These are phyloP conservation scores for Hypoxylon sp. DNA, from an alignment of 2,329 filamentous ascomycete genomes.

Conservation along the genomic window DNA sequence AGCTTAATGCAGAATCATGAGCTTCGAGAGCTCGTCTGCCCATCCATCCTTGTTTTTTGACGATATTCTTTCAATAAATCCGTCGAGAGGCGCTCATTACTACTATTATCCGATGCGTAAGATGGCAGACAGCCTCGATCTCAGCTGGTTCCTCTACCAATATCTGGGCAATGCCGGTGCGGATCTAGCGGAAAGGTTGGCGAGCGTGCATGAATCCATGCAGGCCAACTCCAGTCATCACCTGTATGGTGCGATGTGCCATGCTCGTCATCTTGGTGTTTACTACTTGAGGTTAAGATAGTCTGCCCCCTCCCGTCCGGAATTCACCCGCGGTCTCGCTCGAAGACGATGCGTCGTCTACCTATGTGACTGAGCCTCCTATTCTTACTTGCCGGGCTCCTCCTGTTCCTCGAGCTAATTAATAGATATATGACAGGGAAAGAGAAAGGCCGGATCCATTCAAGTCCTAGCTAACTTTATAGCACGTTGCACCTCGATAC, in stretches of 20 bases:
- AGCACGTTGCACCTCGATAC: constrained; percentile 30
- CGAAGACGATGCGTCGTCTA: constrained; percentile 1
- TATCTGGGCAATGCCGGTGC: constrained; percentile 1
- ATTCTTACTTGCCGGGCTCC: not conserved
- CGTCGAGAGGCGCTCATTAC: not conserved
- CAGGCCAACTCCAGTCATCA: constrained; percentile 11
- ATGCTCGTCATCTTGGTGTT: constrained; percentile 14
- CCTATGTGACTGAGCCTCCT: constrained; percentile 6
- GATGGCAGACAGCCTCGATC: constrained; percentile 1
- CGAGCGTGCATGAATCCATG: constrained; percentile 6
- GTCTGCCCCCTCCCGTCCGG: constrained; percentile 19
- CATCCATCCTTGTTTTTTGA: not conserved
- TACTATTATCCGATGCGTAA: not conserved
- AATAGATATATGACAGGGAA: constrained; percentile 3
- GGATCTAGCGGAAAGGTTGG: constrained; percentile 10
- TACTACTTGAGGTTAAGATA: constrained; percentile 14
- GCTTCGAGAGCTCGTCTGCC: not conserved
- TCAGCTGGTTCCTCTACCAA: constrained; percentile 4
- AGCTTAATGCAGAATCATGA: not conserved
- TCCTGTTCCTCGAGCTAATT: no score
- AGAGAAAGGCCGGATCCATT: not conserved
- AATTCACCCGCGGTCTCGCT: constrained; percentile 23
- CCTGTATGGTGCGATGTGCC: constrained; percentile 19
- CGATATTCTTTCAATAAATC: not conserved
- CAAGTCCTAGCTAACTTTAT: constrained; percentile 13